Conservation (phyloP, 805 yeast genomes). For the Henningerozyma blattae region DNA sequence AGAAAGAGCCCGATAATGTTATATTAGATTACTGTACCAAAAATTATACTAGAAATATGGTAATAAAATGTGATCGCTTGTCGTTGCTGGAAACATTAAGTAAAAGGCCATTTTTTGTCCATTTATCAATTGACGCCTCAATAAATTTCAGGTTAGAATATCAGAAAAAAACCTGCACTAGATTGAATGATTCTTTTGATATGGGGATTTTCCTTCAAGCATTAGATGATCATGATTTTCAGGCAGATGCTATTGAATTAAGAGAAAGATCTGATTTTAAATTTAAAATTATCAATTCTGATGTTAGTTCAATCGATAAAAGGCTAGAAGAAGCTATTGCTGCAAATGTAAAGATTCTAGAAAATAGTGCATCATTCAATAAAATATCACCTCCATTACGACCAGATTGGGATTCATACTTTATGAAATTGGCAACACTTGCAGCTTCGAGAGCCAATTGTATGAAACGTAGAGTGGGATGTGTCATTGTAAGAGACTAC, state of each 20-base stretch:
- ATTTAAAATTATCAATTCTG: slow-evolving; percentile 8
- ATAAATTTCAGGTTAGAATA: slow-evolving; percentile 31
- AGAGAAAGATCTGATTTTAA: slow-evolving; percentile 17
- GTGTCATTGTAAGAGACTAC: slow-evolving; percentile 78
- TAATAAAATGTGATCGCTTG: slow-evolving; percentile 35
- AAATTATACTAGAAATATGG: slow-evolving; percentile 54
- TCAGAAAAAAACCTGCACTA: slow-evolving; percentile 3
- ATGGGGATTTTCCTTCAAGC: slow-evolving; percentile 26
- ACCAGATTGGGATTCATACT: slow-evolving; percentile 94
- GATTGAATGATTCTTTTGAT: slow-evolving; percentile 6
- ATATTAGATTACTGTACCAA: slow-evolving; percentile 51
- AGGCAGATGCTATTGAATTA: slow-evolving; percentile 9
- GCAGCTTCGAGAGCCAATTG: slow-evolving; percentile 92
- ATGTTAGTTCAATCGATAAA: slow-evolving; percentile 1
- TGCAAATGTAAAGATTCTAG: slow-evolving; percentile 7
- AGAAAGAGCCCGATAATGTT: slow-evolving; percentile 17
- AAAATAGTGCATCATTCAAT: slow-evolving; percentile 5
- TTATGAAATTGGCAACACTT: slow-evolving; percentile 84
- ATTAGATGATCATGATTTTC: slow-evolving; percentile 20
- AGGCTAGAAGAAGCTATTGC: slow-evolving; percentile 7
- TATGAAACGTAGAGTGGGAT: slow-evolving; percentile 95
- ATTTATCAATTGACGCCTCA: slow-evolving; percentile 69
- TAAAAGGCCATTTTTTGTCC: slow-evolving; percentile 76
- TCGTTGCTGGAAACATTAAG: slow-evolving; percentile 34
- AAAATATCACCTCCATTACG: slow-evolving; percentile 30